Evolutionary conservation across 352 stramenopile species (phyloP), one percentile per base, ranked within the genome.

Genomic region (Phytophthora colocasiae): DNA sequence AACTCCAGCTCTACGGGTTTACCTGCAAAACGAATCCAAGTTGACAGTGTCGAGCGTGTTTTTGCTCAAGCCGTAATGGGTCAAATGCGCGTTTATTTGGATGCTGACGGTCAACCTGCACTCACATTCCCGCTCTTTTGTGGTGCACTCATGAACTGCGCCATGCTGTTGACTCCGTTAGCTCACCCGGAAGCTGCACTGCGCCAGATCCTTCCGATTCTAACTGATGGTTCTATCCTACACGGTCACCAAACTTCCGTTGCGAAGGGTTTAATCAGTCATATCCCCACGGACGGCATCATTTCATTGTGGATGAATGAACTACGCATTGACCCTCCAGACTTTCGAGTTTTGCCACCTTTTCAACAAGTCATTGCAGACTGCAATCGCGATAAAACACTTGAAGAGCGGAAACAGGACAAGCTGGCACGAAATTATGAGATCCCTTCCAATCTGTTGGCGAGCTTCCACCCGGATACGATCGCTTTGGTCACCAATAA

Each of bases 101-200:
- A 91, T 54, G 70, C 66, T 0, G 79, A 89, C 10, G 70, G 57
- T 1, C 56, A 78, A 27, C 82, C 82, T 11, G 78, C 74, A 7
- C 65, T 91, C 27, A 80, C 80, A 0, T 91, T 91, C 47, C 66
- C 71, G 9, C 68, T 83, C n/a, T 90, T 90, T 53, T 81, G 75
- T 17, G 82, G 80, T 1, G 76, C 78, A 1, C 63, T 91, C 0
- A 61, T 91, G 47, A 75, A 89, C 52, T 85, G 73, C 24, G 73
- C 82, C 1, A 78, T 78, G 55, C 15, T 73, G 9, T 58, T 80
- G 8, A 68, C 49, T 34, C 77, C 79, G 26, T 26, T 40, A 17
- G 36, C 17, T 6, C 56, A 36, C 4, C 67, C 67, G 1, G 56
- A 46, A 14, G n/a, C 31, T 29, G 60, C 72, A 0, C 39, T 75